Base-by-base conservation (phyloP, 1,284 basidiomycete species). In the Tilletia caries region DNA sequence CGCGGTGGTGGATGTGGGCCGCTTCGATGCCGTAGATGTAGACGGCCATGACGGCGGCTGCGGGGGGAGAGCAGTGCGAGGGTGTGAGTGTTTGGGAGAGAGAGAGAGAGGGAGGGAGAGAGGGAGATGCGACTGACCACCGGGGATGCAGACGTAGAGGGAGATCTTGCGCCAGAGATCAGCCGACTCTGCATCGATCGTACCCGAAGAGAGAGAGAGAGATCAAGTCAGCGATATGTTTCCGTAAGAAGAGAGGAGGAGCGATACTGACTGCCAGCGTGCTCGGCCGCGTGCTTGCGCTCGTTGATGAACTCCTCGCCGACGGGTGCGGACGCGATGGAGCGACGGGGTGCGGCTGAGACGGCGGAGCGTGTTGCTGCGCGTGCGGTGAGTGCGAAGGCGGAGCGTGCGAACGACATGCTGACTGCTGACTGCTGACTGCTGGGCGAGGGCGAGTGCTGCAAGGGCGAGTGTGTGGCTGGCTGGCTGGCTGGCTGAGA, bases 11-110 rank as follows among this genome's bases (percentile, higher is more conserved):
- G 68, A 70, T 64, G 75, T 81, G 79, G 70, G 77, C 75, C 64
- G 75, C 71, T 66, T 81, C 79, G 58, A 81, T 75, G 37, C 76
- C 75, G 75, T 79, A 81, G 73, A 79, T 79, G 75, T 81, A 79
- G 25, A 76, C 78, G 37, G 71, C 79, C 10, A 81, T 67, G 20
- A 79, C 78, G 67, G 75, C 71, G 33, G 76, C 76, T 76, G 67
- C 8, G 37, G 37, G 20, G 27, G 18, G 43, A 25, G 18, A 27
- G 52, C 18, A 29, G 23, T 1, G 25, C n/a, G 25, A 15, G 52
- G 25, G 13, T 1, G 5, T 54, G n/a, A 54, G 48, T 29, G 52
- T 4, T 3, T 6, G 34, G 33, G 50, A 10, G 33, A 18, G 65
- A 69, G 29, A 3, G 25, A 32, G 33, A 68, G 46, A 68, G 33